A percentile compares a stretch with the other conserved stretches of the same genome.
These are phyloP conservation scores for Mycena haematopus DNA, from an alignment of 768 basidiomycete species.

Conservation along the genomic window DNA sequence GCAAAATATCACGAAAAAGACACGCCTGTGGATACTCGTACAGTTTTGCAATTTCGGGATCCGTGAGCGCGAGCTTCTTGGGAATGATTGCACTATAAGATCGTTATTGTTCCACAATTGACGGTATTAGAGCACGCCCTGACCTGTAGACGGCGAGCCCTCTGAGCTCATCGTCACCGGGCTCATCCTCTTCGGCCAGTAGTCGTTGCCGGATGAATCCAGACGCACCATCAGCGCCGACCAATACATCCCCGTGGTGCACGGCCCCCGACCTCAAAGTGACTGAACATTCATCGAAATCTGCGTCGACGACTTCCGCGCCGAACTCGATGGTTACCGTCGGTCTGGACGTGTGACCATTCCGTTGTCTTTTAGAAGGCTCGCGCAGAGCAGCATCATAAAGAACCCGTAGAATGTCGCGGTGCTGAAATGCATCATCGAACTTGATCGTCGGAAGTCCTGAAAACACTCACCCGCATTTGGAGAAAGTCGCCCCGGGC, in stretches of 20 bases:
- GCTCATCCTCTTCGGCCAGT: neutral
- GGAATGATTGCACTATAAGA: constrained; percentile 6
- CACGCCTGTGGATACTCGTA: constrained; percentile 8
- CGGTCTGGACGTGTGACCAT: neutral
- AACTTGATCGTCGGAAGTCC: neutral
- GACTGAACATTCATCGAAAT: constrained; percentile 11
- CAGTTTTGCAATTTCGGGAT: neutral
- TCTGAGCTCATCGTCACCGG: neutral
- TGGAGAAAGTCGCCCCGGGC: constrained; percentile 24
- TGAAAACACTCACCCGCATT: constrained; percentile 14
- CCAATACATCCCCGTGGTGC: constrained; percentile 6
- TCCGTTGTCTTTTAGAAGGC: neutral
- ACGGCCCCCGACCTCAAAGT: constrained; percentile 15
- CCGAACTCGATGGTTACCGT: constrained; percentile 9
- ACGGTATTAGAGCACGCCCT: neutral
- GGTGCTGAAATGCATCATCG: constrained; percentile 6
- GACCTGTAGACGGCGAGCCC: constrained; percentile 16
- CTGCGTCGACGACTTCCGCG: constrained; percentile 10
- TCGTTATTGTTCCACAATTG: neutral
- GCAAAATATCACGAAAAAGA: neutral
- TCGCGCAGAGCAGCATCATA: constrained; percentile 12
- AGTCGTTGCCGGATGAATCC: constrained; percentile 8
- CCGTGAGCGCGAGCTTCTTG: neutral
- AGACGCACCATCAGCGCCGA: constrained; percentile 20
- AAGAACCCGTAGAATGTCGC: constrained; percentile 19